These are phyloP conservation scores for Argentina anserina DNA, from an alignment of 306 rosid species.

Conservation along the genomic window DNA sequence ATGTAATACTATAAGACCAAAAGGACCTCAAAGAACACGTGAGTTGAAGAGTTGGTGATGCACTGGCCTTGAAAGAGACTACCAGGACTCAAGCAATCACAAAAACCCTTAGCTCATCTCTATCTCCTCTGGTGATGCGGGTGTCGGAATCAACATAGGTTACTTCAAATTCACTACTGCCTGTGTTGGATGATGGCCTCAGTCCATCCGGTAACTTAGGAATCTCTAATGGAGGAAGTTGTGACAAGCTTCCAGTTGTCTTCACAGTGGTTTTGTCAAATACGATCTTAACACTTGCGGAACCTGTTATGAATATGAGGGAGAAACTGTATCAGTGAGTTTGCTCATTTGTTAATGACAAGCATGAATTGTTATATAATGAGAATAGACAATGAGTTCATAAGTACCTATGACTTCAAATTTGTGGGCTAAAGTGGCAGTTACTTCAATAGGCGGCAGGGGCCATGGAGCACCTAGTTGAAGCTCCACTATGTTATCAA, in stretches of 20 bases:
- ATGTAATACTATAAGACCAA: background rate
- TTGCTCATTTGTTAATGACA: background rate
- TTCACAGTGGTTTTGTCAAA: constrained; percentile 85
- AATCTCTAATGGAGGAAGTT: constrained; percentile 76
- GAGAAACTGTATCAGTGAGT: constrained; percentile 1
- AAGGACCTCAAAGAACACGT: background rate
- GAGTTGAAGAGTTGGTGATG: background rate
- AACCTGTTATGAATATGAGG: constrained; percentile 39
- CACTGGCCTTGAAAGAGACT: constrained; percentile 4
- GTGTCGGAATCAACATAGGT: constrained; percentile 66
- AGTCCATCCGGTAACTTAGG: constrained; percentile 78
- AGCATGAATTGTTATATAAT: background rate
- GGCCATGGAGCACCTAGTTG: constrained; percentile 95
- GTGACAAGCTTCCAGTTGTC: constrained; percentile 71
- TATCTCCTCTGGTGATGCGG: constrained; percentile 86
- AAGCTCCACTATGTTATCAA: constrained; percentile 84
- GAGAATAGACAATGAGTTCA: background rate
- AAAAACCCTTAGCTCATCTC: constrained; percentile 88
- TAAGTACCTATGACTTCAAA: constrained; percentile 71
- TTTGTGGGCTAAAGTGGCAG: constrained; percentile 95
- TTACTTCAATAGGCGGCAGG: constrained; percentile 57
- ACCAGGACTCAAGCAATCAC: constrained; percentile 55
- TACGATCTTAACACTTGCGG: constrained; percentile 61
- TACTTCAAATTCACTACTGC: constrained; percentile 85
- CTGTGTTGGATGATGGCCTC: constrained; percentile 64